Evolutionary conservation across 1,284 basidiomycete species (phyloP), one percentile per base, ranked within the genome.

Genomic region (Naganishia albida): DNA sequence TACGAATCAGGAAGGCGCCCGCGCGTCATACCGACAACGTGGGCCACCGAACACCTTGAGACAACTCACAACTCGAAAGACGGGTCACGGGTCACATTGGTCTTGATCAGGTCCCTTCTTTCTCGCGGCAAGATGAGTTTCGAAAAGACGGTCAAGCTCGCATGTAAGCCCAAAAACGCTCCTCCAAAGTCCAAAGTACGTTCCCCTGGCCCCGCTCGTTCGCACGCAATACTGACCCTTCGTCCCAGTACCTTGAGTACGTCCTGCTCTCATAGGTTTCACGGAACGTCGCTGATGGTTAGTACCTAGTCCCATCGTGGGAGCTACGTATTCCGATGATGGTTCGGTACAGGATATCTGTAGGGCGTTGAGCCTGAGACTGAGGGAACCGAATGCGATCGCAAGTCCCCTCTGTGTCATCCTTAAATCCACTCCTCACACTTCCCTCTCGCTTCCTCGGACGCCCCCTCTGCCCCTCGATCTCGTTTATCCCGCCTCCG

Each of bases 291-390:
- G 34, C 34, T 34, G 62, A 70, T 69, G 70, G 59, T 68, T 81
- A 89, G n/a, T n/a, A n/a, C n/a, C n/a, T 69, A 92, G 94, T 80
- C 88, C 92, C 39, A 91, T 99, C 78, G 88, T 99, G 70, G 88
- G 93, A 63, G 91, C 92, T 48, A 96, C 94, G 18, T 96, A 91
- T 85, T 87, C 88, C 25, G 90, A 94, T 67, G 93, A 96, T 75
- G 91, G 92, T 38, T 86, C 91, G 48, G 84, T 98, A 12, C 87
- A 90, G 73, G 94, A 98, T 77, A 91, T 99, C 68, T 90, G 90
- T 81, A 88, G 88, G 72, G 88, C 93, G 1, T 84, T 99, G 40
- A 82, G 88, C 1, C 85, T 88, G 20, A 85, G 92, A 42, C 85
- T 99, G 68, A 83, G 89, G 39, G 95, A 99, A 73, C 88, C 92